Conservation (phyloP, 306 rosid species). For the Sicyos edulis region DNA sequence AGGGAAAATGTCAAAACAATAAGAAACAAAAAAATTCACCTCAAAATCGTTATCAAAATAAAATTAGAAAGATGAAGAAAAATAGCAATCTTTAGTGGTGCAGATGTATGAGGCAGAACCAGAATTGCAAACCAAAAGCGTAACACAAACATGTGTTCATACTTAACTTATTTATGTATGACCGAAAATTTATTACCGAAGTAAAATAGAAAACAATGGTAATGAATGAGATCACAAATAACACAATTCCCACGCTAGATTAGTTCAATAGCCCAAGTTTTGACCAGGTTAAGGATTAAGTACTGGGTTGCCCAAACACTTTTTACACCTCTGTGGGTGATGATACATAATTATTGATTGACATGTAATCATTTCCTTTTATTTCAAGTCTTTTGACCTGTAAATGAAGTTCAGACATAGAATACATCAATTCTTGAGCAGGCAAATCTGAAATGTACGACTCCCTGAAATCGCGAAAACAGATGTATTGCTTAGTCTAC, state of each 20-base stretch:
- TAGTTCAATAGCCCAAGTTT: not conserved
- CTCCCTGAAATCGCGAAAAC: not conserved
- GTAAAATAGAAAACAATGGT: not conserved
- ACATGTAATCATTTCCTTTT: not conserved
- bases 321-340: not conserved
- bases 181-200: not conserved
- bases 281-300: constrained; percentile 4
- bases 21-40: not conserved
- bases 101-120: not conserved
- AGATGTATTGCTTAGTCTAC: not conserved
- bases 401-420: not conserved
- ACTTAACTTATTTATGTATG: not conserved
- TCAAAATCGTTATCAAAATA: not conserved
- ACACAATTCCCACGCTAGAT: not conserved
- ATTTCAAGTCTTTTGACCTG: not conserved
- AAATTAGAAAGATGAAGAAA: not conserved
- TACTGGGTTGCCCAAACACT: not conserved
- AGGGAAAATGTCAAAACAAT: not conserved
- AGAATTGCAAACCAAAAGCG: not conserved
- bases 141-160: not conserved
- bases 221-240: not conserved
- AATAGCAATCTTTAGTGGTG: not conserved
- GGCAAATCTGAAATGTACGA: not conserved
- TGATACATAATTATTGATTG: not conserved
- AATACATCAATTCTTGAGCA: not conserved